These are phyloP conservation scores for Plasmodium malariae DNA, from an alignment of 169 alveolate species.

Conservation along the genomic window DNA sequence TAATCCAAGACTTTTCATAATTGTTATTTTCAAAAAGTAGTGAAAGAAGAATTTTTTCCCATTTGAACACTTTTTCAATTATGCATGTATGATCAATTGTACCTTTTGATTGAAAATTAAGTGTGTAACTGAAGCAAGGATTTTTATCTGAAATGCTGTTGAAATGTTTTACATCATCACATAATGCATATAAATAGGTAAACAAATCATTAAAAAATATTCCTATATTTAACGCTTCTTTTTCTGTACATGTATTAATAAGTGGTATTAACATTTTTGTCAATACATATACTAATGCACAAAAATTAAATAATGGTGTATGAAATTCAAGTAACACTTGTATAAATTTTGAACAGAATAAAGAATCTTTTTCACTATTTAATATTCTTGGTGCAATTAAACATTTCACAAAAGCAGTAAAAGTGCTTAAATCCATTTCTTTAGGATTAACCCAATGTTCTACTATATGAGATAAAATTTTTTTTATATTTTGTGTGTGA, in stretches of 20 bases:
- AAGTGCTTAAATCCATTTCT: slow-evolving; percentile 32
- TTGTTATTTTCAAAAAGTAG: slow-evolving; percentile 52
- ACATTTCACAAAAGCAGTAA: slow-evolving; percentile 41
- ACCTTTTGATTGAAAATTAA: slow-evolving; percentile 43
- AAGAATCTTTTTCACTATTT: slow-evolving; percentile 61
- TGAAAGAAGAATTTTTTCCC: slow-evolving; percentile 50
- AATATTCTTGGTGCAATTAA: slow-evolving; percentile 61
- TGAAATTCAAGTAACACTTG: slow-evolving; percentile 27
- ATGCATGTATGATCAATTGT: slow-evolving; percentile 33
- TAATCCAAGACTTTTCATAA: slow-evolving; percentile 54
- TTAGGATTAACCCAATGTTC: slow-evolving; percentile 72
- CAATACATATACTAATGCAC: slow-evolving; percentile 31
- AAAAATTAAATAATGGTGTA: slow-evolving; percentile 55
- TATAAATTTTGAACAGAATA: slow-evolving; percentile 55
- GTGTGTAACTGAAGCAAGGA: slow-evolving; percentile 58
- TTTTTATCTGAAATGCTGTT: slow-evolving; percentile 25
- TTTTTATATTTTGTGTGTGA: slow-evolving; percentile 53
- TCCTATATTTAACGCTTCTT: slow-evolving; percentile 58
- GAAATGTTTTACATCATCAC: slow-evolving; percentile 44
- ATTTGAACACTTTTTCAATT: slow-evolving; percentile 15
- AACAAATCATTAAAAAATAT: slow-evolving; percentile 51
- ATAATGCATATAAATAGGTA: slow-evolving; percentile 38
- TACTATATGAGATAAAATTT: slow-evolving; percentile 21
- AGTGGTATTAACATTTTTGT: slow-evolving; percentile 64
- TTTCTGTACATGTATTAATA: slow-evolving; percentile 71